phyloP scores from a whole-genome alignment of 2,329 filamentous ascomycete species.

The Cercospora berteroae region DNA sequence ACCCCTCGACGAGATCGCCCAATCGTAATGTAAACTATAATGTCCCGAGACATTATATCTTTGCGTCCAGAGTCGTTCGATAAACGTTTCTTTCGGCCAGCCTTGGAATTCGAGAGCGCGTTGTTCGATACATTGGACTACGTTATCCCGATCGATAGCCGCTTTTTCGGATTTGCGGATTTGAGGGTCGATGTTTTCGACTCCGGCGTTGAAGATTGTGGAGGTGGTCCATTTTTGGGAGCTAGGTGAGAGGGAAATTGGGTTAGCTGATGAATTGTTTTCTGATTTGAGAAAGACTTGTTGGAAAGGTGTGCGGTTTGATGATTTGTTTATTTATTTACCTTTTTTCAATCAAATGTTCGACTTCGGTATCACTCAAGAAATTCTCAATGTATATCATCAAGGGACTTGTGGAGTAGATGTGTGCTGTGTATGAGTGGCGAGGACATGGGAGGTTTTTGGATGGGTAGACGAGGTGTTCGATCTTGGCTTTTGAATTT shows the following conservation, averaged over 20 bases:
- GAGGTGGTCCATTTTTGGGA: constrained; percentile 53
- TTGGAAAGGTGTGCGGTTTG: no score
- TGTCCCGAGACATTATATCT: constrained; percentile 58
- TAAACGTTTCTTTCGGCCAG: constrained; percentile 57
- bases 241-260: no score
- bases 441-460: constrained; percentile 40
- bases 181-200: constrained; percentile 47
- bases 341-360: constrained; percentile 41
- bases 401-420: constrained; percentile 55
- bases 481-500: constrained; percentile 31
- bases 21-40: constrained; percentile 61
- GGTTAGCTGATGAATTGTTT: no score
- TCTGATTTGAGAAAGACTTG: no score
- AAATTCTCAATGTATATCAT: constrained; percentile 54
- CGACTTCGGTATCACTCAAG: constrained; percentile 18
- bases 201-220: constrained; percentile 53
- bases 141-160: constrained; percentile 47
- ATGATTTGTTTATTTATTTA: no score
- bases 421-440: constrained; percentile 45
- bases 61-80: constrained; percentile 62
- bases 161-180: constrained; percentile 56
- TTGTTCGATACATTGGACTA: constrained; percentile 58
- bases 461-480: constrained; percentile 45
- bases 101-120: constrained; percentile 60
- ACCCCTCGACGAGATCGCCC: constrained; percentile 42